Base-by-base conservation (phyloP, 192 early-diverging fungal species). In the Mortierella claussenii region DNA sequence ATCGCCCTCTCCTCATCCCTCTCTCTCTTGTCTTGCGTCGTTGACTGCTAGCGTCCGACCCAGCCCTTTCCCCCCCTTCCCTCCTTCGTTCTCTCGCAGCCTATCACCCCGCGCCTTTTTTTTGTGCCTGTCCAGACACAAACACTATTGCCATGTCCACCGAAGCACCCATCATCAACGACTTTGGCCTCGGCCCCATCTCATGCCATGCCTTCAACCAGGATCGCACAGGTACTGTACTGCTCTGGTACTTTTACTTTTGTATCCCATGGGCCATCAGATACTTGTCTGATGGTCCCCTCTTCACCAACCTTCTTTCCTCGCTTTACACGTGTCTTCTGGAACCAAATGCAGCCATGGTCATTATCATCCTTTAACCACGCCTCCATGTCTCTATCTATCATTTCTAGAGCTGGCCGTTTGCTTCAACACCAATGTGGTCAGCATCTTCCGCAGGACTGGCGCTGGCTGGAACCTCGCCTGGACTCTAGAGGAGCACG, bases 161-260 rank as follows among this genome's bases (percentile, higher is more conserved):
- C 24, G 55, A 65, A 23, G 1, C 11, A n/a, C 69, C 69, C 49
- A 59, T 53, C 49, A 53, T 74, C 48, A 65, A 59, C 50, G 69
- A 74, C 40, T 76, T 94, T 56, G 79, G 81, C 32, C 69, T 81
- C 62, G 89, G 88, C 36, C 92, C 94, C 66, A 94, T 99, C 69
- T 95, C 96, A n/a, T 90, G 93, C 65, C 93, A 98, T 78, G 80
- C 94, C 21, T 99, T 97, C 79, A 97, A 97, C 86, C 80, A 87
- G 58, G 92, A 97, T 85, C 87, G 91, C 71, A 86, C 93, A 46
- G 87, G 95, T 95, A 88, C n/a, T n/a, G n/a, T n/a, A n/a, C n/a
- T n/a, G n/a, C n/a, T n/a, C n/a, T n/a, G n/a, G n/a, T n/a, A 79
- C n/a, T 36, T 1, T 43, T 26, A 5, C 28, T 56, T 24, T 56